Percentiles rank a stretch among this genome's conserved stretches.
These are phyloP conservation scores for Pseudozyma thailandica DNA, from an alignment of 1,284 basidiomycete species.

Conservation along the genomic window DNA sequence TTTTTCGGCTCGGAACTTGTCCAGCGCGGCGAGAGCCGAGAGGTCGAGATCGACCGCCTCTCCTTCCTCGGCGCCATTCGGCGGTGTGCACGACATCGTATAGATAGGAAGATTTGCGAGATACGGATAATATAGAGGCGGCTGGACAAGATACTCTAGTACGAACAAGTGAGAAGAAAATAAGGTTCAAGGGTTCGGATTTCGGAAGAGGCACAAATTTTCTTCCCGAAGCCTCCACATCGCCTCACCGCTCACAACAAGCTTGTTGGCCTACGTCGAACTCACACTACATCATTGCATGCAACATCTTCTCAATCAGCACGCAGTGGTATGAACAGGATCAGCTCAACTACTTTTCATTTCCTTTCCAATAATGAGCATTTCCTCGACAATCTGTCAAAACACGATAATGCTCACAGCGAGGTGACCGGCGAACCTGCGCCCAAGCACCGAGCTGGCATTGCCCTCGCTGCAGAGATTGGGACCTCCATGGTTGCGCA, in stretches of 20 bases:
- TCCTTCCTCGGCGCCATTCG: not conserved
- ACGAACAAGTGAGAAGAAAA: conserved; percentile 2
- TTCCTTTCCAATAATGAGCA: no score
- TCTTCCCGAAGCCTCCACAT: conserved; percentile 11
- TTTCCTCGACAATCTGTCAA: no score
- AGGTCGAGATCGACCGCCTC: conserved; percentile 55
- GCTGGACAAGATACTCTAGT: not conserved
- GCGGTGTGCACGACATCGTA: no score
- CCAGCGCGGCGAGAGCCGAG: conserved; percentile 60
- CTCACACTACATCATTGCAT: no score
- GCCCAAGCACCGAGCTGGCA: conserved; percentile 10
- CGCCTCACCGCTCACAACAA: no score
- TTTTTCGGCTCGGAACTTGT: conserved; percentile 59
- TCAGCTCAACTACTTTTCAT: no score
- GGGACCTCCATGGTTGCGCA: conserved; percentile 12
- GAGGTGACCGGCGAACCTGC: no score
- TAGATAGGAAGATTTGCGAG: not conserved
- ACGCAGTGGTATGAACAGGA: no score
- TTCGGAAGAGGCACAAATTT: conserved; percentile 11
- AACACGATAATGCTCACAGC: no score
- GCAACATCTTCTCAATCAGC: no score
- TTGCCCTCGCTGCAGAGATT: conserved; percentile 11
- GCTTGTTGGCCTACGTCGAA: no score
- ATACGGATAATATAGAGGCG: no score
- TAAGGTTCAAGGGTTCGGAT: conserved; percentile 6